Conservation (phyloP, 306 rosid species). For the Cyamopsis tetragonoloba region DNA sequence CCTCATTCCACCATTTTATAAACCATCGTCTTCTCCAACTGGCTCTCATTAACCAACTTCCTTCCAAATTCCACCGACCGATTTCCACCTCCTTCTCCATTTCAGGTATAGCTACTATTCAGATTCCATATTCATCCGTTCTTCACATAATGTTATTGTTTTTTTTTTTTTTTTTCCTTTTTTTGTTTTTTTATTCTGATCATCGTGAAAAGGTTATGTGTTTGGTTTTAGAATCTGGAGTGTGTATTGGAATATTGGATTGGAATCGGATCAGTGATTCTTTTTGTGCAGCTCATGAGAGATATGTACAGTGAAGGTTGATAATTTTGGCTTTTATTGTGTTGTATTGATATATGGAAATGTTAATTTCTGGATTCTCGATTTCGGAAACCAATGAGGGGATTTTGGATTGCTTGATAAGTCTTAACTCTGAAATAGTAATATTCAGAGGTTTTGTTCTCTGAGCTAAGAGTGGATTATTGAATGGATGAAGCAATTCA, state of each 20-base stretch:
- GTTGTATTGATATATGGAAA: neutral
- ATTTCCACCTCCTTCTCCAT: neutral
- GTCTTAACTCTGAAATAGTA: neutral
- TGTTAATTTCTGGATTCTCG: slow-evolving; percentile 17
- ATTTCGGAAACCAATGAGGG: neutral
- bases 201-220: slow-evolving; percentile 15
- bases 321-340: neutral
- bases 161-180: neutral
- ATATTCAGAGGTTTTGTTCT: neutral
- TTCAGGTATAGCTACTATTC: slow-evolving; percentile 23
- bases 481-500: slow-evolving; percentile 19
- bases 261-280: slow-evolving; percentile 12
- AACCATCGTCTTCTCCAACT: neutral
- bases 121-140: neutral
- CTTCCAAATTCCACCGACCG: neutral
- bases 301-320: neutral
- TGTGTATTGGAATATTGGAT: neutral
- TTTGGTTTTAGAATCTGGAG: neutral
- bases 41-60: neutral
- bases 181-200: too few species aligned
- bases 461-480: neutral
- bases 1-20: neutral
- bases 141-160: neutral
- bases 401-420: neutral
- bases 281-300: neutral